Conservation (phyloP, 2,329 filamentous ascomycete genomes). For the Nemania sp. region DNA sequence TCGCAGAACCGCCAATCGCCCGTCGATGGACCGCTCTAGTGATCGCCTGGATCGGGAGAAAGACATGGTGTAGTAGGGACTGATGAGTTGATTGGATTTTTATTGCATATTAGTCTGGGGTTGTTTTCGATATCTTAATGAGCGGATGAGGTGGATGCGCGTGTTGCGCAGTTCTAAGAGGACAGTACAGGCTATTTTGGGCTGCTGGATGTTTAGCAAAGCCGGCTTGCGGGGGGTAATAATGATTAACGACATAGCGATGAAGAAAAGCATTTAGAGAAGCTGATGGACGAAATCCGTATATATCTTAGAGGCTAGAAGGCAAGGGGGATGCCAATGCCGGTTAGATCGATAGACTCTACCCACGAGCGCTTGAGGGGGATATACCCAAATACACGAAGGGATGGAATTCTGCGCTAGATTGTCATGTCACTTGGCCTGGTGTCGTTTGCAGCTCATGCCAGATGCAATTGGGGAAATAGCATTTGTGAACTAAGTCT, state of each 20-base stretch:
- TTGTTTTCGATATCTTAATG: not conserved
- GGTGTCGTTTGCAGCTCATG: not conserved
- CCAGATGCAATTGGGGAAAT: not conserved
- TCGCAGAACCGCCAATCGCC: slow-evolving; percentile 32
- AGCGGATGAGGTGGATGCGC: not conserved
- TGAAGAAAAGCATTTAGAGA: slow-evolving; percentile 3
- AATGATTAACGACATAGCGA: slow-evolving; percentile 32
- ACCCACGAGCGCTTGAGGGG: not conserved
- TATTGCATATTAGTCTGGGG: not conserved
- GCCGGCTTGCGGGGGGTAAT: not conserved
- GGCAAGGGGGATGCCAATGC: too few relatives aligned
- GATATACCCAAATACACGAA: slow-evolving; percentile 23
- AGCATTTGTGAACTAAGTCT: not conserved
- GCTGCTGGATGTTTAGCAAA: not conserved
- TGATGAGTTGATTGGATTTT: not conserved
- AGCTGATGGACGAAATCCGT: not conserved
- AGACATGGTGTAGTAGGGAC: slow-evolving; percentile 44
- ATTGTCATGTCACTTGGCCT: not conserved
- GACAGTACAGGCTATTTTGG: not conserved
- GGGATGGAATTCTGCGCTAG: not conserved
- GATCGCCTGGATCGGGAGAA: slow-evolving; percentile 38
- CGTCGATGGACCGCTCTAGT: slow-evolving; percentile 24
- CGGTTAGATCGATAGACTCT: slow-evolving; percentile 6
- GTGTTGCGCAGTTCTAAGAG: not conserved
- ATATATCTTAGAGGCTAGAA: not conserved